A percentile compares a stretch with the other conserved stretches of the same genome.
Conservation (phyloP, 2,329 filamentous ascomycete genomes). For the Aspergillus fumigatiaffinis region DNA sequence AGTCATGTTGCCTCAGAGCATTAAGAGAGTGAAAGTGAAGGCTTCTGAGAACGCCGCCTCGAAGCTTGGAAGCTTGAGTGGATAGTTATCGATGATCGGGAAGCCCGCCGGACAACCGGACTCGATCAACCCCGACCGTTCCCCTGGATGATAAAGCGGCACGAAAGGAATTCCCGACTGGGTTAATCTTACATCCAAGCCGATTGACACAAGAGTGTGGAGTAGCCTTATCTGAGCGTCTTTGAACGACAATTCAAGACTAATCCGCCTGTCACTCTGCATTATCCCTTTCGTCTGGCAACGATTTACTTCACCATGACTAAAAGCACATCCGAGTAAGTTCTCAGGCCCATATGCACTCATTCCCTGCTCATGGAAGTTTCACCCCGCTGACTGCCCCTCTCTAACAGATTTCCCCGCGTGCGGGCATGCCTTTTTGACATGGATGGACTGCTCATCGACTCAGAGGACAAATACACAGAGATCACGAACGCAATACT, state of each 20-base stretch:
- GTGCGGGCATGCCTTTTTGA: conserved; percentile 93
- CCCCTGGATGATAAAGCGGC: not conserved
- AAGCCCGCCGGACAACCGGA: not conserved
- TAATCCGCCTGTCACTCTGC: not conserved
- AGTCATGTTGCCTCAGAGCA: conserved; percentile 22
- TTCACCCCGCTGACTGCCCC: not conserved
- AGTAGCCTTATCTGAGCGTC: not conserved
- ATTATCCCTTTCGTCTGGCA: not conserved
- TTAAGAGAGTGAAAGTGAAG: not conserved
- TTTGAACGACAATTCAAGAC: not conserved
- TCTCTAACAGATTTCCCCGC: conserved; percentile 63
- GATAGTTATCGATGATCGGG: not conserved
- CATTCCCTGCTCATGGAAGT: not conserved
- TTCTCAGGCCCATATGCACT: not conserved
- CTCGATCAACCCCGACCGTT: not conserved
- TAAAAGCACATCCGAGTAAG: not conserved
- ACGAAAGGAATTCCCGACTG: not conserved
- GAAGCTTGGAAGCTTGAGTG: not conserved
- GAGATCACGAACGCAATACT: conserved; percentile 78
- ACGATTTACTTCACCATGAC: not conserved
- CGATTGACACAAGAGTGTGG: not conserved
- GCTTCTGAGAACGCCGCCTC: not conserved
- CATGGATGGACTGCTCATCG: conserved; percentile 94
- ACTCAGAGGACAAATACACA: conserved; percentile 90
- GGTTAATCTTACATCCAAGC: not conserved